Evolutionary conservation across 2,329 filamentous ascomycete genomes (phyloP).

Genomic region (Aspergillus sp.): DNA sequence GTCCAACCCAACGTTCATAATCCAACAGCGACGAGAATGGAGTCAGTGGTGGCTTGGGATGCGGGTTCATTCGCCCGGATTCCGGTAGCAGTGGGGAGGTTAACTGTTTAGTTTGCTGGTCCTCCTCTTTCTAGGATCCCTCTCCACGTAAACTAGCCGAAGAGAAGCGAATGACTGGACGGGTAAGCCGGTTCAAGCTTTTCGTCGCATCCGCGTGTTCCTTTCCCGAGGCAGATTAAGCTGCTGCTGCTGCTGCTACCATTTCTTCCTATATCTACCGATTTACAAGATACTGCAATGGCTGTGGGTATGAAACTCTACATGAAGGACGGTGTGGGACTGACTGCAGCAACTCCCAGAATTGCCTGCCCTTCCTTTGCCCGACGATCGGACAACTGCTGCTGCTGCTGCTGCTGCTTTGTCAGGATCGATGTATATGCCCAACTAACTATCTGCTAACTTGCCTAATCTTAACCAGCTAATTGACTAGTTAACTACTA

Average conservation of each 20-base stretch:
- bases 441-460: neutral
- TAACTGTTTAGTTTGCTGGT: neutral
- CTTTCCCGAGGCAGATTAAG: constrained; percentile 15
- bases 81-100: neutral
- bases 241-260: constrained; percentile 10
- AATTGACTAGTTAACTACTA: too few relatives aligned
- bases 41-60: neutral
- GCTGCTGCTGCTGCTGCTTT: neutral
- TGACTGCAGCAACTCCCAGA: neutral
- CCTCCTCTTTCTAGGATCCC: neutral
- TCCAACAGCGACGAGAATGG: neutral
- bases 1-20: neutral
- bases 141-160: constrained; percentile 8
- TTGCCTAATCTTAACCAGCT: too few relatives aligned
- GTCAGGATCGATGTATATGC: neutral
- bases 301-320: neutral
- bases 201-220: constrained; percentile 11
- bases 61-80: neutral
- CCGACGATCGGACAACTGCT: neutral
- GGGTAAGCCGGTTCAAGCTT: constrained; percentile 16
- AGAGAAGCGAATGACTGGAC: constrained; percentile 11
- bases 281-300: neutral
- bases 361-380: too few relatives aligned
- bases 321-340: neutral
- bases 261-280: neutral